These are phyloP conservation scores for Coniochaeta ligniaria DNA, from an alignment of 2,329 filamentous ascomycete species.

Conservation along the genomic window DNA sequence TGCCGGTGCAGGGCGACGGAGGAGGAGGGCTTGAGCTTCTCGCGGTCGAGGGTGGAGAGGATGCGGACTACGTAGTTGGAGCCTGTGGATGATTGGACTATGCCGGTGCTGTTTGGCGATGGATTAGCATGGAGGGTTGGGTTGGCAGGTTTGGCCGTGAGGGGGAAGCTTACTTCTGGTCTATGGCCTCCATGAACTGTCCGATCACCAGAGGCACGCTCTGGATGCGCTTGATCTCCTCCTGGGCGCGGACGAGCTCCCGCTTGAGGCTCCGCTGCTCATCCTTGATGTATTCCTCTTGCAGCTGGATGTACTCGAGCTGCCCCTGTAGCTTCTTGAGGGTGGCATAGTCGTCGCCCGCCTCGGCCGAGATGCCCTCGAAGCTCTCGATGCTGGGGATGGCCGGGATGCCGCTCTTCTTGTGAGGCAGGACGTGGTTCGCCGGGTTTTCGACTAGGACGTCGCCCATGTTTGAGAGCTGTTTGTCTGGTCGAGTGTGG, in stretches of 20 bases:
- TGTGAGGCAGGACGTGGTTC: conserved; percentile 68
- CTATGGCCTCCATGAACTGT: conserved; percentile 99
- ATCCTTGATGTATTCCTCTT: conserved; percentile 99
- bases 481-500: neutral
- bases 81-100: conserved; percentile 95
- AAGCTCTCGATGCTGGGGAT: conserved; percentile 88
- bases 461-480: conserved; percentile 65
- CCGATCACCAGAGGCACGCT: conserved; percentile 96
- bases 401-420: conserved; percentile 69
- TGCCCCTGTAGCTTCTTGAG: conserved; percentile 96
- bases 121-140: no score
- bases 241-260: conserved; percentile 92
- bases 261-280: conserved; percentile 97
- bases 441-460: conserved; percentile 75
- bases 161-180: conserved; percentile 71
- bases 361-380: conserved; percentile 74
- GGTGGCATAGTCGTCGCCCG: conserved; percentile 86
- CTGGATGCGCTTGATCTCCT: conserved; percentile 99
- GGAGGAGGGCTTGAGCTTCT: conserved; percentile 94
- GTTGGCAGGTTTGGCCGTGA: neutral
- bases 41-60: conserved; percentile 94
- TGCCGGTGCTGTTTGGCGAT: conserved; percentile 65
- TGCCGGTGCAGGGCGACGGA: conserved; percentile 96
- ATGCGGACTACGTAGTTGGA: conserved; percentile 99
- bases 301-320: conserved; percentile 95